These are phyloP conservation scores for Zasmidium cellare DNA, from an alignment of 2,329 filamentous ascomycete genomes.

Conservation along the genomic window DNA sequence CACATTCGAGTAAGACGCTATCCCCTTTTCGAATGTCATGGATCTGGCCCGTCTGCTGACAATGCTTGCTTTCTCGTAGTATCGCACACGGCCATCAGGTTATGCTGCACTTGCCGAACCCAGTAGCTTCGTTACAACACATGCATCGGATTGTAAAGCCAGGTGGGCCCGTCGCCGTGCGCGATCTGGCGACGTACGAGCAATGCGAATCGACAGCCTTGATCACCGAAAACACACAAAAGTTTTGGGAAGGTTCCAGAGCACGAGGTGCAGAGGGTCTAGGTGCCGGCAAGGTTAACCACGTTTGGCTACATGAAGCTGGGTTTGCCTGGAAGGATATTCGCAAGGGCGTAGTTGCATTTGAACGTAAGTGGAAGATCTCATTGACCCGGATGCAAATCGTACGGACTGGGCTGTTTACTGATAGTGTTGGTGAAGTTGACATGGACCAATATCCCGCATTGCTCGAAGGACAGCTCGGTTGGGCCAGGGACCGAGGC, in stretches of 20 bases:
- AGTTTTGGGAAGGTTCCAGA: conserved; percentile 57
- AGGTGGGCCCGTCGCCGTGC: conserved; percentile 43
- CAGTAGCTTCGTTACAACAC: conserved; percentile 50
- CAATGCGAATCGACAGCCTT: too few relatives aligned
- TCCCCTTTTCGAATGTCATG: too few relatives aligned
- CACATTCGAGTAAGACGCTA: too few relatives aligned
- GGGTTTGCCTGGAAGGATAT: not conserved
- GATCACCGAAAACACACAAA: not conserved
- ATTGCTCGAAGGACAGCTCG: not conserved
- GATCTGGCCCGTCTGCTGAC: too few relatives aligned
- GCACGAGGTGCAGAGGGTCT: conserved; percentile 48
- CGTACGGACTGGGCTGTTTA: too few relatives aligned
- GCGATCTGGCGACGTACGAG: not conserved
- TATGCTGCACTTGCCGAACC: conserved; percentile 55
- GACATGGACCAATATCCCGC: not conserved
- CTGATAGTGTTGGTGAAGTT: not conserved
- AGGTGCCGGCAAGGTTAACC: not conserved
- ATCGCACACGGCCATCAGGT: conserved; percentile 60
- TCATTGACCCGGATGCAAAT: too few relatives aligned
- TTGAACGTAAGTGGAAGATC: too few relatives aligned
- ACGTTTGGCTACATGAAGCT: not conserved
- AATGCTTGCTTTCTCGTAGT: too few relatives aligned
- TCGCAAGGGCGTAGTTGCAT: too few relatives aligned
- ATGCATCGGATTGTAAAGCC: conserved; percentile 54
- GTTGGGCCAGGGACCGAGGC: not conserved